Percentiles rank a stretch among this genome's conserved stretches.
Evolutionary conservation across 805 yeast genomes (phyloP).

Genomic region (Lipomyces chichibuensis): DNA sequence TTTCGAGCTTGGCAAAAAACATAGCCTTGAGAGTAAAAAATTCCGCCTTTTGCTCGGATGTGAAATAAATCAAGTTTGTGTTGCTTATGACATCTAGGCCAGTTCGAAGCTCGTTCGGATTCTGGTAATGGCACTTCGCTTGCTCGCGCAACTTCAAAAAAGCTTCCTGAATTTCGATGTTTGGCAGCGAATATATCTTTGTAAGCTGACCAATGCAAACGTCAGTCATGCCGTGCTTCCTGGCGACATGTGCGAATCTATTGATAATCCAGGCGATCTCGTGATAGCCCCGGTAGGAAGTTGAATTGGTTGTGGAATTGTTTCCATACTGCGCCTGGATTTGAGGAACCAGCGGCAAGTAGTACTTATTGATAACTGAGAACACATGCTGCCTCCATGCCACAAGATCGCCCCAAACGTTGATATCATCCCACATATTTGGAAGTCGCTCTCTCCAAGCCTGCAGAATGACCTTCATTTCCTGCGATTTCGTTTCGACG

Average conservation of each 20-base stretch:
- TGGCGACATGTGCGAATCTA: conserved; percentile 96
- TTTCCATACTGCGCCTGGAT: conserved; percentile 61
- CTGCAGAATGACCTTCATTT: conserved; percentile 87
- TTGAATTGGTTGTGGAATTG: conserved; percentile 71
- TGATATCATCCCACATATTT: conserved; percentile 95
- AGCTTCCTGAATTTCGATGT: conserved; percentile 97
- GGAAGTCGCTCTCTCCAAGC: conserved; percentile 99
- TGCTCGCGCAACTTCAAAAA: conserved; percentile 94
- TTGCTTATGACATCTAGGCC: conserved; percentile 96
- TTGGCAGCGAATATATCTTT: conserved; percentile 92
- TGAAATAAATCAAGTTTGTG: conserved; percentile 93
- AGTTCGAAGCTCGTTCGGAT: conserved; percentile 84
- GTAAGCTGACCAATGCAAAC: conserved; percentile 92
- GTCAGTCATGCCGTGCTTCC: conserved; percentile 95
- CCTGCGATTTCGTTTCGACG: conserved; percentile 89
- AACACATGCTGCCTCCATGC: conserved; percentile 99
- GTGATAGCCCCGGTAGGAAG: conserved; percentile 96
- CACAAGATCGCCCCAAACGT: conserved; percentile 94
- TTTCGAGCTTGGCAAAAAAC: conserved; percentile 89
- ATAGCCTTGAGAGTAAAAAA: conserved; percentile 97
- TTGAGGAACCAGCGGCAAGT: conserved; percentile 87
- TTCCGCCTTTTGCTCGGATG: conserved; percentile 97
- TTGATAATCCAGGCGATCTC: conserved; percentile 99
- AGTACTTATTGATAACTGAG: conserved; percentile 91
- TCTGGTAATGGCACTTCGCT: conserved; percentile 96